These are phyloP conservation scores for Citrus sp. DNA, from an alignment of 345 rosid genomes.

Conservation along the genomic window DNA sequence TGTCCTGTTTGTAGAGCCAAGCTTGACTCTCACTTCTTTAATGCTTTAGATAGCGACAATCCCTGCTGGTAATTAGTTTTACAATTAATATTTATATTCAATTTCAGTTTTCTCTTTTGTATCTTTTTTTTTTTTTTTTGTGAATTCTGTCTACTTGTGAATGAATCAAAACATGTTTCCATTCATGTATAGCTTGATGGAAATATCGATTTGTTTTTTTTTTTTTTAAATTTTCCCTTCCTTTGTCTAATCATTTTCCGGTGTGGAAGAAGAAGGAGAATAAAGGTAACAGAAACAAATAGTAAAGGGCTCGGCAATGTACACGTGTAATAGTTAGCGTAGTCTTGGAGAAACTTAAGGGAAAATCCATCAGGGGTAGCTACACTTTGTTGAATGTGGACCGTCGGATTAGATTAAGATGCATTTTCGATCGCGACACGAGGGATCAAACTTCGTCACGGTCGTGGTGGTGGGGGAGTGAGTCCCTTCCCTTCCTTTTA, in stretches of 20 bases:
- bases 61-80: slow-evolving; percentile 13
- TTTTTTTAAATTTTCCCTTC: not conserved
- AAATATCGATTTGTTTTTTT: not conserved
- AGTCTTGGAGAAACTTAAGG: too few species aligned
- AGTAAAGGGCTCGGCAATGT: not conserved
- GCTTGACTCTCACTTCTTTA: slow-evolving; percentile 34
- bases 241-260: not conserved
- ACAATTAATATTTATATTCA: too few species aligned
- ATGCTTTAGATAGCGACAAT: slow-evolving; percentile 3
- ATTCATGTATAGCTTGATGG: not conserved
- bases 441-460: not conserved
- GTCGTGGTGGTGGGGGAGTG: too few species aligned
- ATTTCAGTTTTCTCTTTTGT: too few species aligned
- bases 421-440: too few species aligned
- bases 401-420: not conserved
- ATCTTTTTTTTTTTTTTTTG: not conserved
- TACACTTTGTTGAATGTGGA: not conserved
- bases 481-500: too few species aligned
- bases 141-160: too few species aligned
- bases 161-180: not conserved
- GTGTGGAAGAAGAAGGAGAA: not conserved
- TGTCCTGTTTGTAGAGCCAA: slow-evolving; percentile 73
- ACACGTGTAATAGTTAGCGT: not conserved
- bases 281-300: not conserved
- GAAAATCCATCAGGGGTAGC: not conserved